Conservation (phyloP, 2,329 filamentous ascomycete species). For the Gremmenia infestans region DNA sequence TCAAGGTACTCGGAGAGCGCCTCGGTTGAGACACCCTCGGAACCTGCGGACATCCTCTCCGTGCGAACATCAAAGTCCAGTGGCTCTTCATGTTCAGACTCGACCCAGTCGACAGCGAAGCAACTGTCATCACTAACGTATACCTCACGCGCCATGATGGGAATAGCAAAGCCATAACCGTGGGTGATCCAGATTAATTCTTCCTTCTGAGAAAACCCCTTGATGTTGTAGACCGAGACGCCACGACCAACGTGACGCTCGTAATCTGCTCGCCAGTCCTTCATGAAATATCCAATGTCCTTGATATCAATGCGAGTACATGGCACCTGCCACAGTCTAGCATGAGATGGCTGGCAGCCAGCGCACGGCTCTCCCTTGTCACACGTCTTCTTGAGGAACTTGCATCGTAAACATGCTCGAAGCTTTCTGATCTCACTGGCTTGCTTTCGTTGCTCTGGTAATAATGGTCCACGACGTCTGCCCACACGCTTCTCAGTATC, state of each 20-base stretch:
- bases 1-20: conserved; percentile 89
- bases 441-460: conserved; percentile 92
- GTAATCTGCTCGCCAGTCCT: conserved; percentile 97
- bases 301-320: conserved; percentile 98
- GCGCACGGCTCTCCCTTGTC: conserved; percentile 96
- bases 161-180: conserved; percentile 88
- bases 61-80: conserved; percentile 82
- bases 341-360: conserved; percentile 92
- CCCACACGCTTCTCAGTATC: conserved; percentile 90
- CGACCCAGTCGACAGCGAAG: conserved; percentile 91
- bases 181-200: conserved; percentile 87
- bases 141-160: conserved; percentile 89
- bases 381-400: conserved; percentile 98
- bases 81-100: conserved; percentile 70
- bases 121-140: conserved; percentile 88
- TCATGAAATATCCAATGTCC: conserved; percentile 98
- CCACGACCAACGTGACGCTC: conserved; percentile 83
- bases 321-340: conserved; percentile 92
- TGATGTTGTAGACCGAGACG: conserved; percentile 92
- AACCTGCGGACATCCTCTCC: conserved; percentile 81
- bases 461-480: conserved; percentile 79
- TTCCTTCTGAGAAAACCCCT: conserved; percentile 68
- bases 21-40: conserved; percentile 77
- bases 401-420: conserved; percentile 88
- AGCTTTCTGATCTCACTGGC: conserved; percentile 95